phyloP scores from a whole-genome alignment of 768 basidiomycete genomes.

The Xerocomellus chrysenteron region DNA sequence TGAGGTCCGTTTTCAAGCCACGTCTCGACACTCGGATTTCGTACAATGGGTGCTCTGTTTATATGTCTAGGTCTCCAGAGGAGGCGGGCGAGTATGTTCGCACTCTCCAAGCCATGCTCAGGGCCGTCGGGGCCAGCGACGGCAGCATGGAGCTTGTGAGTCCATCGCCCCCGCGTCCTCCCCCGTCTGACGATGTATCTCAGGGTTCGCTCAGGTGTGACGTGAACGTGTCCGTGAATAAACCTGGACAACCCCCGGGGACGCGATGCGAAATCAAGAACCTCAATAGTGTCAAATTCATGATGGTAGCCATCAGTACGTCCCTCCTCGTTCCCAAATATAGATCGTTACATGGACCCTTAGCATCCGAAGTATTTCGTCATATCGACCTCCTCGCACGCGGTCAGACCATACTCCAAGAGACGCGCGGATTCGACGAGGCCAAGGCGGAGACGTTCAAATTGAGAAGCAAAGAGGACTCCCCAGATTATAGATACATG shows the following conservation, averaged over 20 bases:
- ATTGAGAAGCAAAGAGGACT: conserved; percentile 87
- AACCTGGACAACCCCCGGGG: conserved; percentile 57
- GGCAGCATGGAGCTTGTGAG: conserved; percentile 95
- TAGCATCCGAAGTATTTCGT: conserved; percentile 79
- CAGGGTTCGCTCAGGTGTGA: conserved; percentile 95
- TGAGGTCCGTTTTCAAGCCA: conserved; percentile 45
- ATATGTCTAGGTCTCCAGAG: conserved; percentile 61
- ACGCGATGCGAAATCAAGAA: conserved; percentile 84
- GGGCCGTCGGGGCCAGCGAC: conserved; percentile 85
- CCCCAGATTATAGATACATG: conserved; percentile 97
- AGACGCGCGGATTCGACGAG: conserved; percentile 91
- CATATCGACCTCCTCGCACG: conserved; percentile 61
- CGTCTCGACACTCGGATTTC: not conserved
- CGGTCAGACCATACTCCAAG: conserved; percentile 58
- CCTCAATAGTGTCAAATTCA: conserved; percentile 81
- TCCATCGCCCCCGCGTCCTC: not conserved
- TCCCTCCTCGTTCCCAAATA: conserved; percentile 6
- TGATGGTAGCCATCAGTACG: conserved; percentile 82
- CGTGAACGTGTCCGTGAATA: conserved; percentile 90
- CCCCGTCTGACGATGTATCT: not conserved
- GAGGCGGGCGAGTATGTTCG: conserved; percentile 88
- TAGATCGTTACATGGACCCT: not conserved
- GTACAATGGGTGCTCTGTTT: not conserved
- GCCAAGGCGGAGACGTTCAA: conserved; percentile 75
- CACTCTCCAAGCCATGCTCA: conserved; percentile 74